Percentiles rank a stretch among this genome's conserved stretches.
phyloP scores from a whole-genome alignment of 2,329 filamentous ascomycete genomes.

The Ophiocordyceps camponoti-saundersi region DNA sequence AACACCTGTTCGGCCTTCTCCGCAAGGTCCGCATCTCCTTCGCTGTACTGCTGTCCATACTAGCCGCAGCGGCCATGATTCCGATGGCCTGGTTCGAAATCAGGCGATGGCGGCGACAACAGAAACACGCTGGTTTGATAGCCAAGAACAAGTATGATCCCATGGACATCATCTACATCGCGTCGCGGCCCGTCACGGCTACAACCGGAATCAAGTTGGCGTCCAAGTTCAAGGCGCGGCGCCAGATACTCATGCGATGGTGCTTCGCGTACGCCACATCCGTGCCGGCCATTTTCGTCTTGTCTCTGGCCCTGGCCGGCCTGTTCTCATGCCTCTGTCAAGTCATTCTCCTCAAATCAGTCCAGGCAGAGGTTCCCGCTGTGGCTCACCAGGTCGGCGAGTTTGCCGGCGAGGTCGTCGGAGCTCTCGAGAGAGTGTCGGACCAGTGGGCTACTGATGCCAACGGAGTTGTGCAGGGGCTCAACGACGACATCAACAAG shows the following conservation, averaged over 20 bases:
- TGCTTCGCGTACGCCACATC: slow-evolving; percentile 77
- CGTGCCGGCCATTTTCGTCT: slow-evolving; percentile 65
- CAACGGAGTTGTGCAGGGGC: slow-evolving; percentile 52
- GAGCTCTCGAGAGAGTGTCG: slow-evolving; percentile 56
- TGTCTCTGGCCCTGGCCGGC: slow-evolving; percentile 67
- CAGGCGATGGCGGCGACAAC: slow-evolving; percentile 56
- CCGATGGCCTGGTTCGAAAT: slow-evolving; percentile 74
- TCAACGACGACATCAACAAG: slow-evolving; percentile 65
- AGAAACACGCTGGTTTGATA: slow-evolving; percentile 51
- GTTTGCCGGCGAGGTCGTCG: slow-evolving; percentile 65
- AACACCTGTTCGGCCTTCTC: slow-evolving; percentile 49
- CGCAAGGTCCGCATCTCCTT: slow-evolving; percentile 56
- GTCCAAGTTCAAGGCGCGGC: slow-evolving; percentile 43
- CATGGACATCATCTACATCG: slow-evolving; percentile 79
- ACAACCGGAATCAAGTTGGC: slow-evolving; percentile 54
- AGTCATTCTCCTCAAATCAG: slow-evolving; percentile 53
- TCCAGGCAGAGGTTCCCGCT: slow-evolving; percentile 61
- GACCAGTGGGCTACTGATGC: slow-evolving; percentile 59
- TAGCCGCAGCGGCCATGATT: slow-evolving; percentile 56
- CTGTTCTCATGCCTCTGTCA: slow-evolving; percentile 73
- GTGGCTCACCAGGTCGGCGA: slow-evolving; percentile 58
- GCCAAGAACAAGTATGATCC: slow-evolving; percentile 52
- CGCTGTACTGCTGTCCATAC: slow-evolving; percentile 53
- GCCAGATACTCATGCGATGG: slow-evolving; percentile 66
- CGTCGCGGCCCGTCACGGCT: slow-evolving; percentile 63